A percentile compares a stretch with the other conserved stretches of the same genome.
Conservation (phyloP, 768 basidiomycete genomes). For the Austroboletus eburneus region DNA sequence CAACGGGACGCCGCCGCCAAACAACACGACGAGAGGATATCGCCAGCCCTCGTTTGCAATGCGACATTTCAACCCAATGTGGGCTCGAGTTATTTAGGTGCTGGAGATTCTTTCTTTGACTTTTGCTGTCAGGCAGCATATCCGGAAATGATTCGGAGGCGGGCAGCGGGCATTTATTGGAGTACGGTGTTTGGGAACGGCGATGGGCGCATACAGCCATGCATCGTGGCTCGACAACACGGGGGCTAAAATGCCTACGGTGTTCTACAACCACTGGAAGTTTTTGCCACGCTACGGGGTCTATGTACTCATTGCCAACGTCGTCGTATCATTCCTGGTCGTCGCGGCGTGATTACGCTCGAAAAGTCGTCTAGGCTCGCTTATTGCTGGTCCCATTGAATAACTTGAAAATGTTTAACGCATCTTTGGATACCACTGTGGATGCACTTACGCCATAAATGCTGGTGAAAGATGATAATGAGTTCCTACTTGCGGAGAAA, state of each 20-base stretch:
- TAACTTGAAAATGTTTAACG: conserved; percentile 3
- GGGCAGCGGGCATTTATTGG: neutral
- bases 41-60: neutral
- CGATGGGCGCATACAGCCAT: neutral
- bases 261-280: neutral
- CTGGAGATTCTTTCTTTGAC: no score
- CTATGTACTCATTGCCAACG: conserved; percentile 3
- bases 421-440: neutral
- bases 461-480: neutral
- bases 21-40: neutral
- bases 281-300: neutral
- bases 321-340: neutral
- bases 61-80: neutral
- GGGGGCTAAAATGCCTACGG: neutral
- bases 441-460: neutral
- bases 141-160: no score
- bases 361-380: neutral
- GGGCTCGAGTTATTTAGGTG: no score
- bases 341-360: neutral
- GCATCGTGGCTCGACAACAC: neutral
- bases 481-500: no score
- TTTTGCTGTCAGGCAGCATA: no score
- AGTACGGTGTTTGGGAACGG: neutral
- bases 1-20: neutral
- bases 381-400: conserved; percentile 4